Base-by-base conservation (phyloP, 768 basidiomycete genomes). In the Leccinum sublutescens region DNA sequence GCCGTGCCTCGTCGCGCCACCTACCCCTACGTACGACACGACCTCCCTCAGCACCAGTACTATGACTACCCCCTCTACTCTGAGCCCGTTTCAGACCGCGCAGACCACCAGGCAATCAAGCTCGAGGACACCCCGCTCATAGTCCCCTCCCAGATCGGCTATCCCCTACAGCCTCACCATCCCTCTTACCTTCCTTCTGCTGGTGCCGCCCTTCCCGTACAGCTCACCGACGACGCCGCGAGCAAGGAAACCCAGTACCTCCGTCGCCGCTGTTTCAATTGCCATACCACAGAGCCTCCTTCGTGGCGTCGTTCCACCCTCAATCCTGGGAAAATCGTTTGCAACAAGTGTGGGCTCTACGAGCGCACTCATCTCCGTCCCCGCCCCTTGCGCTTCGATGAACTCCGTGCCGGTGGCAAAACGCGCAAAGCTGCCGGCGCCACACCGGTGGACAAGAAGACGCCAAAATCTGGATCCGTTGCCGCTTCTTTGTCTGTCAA, bases 291-390 rank as follows among this genome's bases (percentile, higher is more conserved):
- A 2, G 92, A 94, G 71, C 92, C 92, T 0, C 92, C 92, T 7
- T 87, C 85, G 25, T 94, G 92, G 92, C 87, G 92, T 55, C 85
- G 92, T 49, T 88, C 85, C 31, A 93, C 92, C 5, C 86, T 94
- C 68, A 91, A 92, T 73, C 90, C 89, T 0, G 92, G 92, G 63
- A 94, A 94, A 76, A 94, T 94, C 68, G 92, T 94, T 49, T 94
- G 92, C 82, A 94, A 94, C 82, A 94, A 94, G 78, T 94, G 92
- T 64, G 92, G 92, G 10, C 81, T 94, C 40, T 94, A 94, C 68
- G 92, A 94, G 74, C 89, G 92, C 68, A 94, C 92, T 12, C 92
- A 94, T 64, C 74, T 93, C 56, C 84, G 92, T 23, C 85, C 91
- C 5, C 82, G 92, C 12, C 92, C 92, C 8, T 79, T 93, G 17